A percentile compares a stretch with the other conserved stretches of the same genome.
Conservation (phyloP, 2,329 filamentous ascomycete species). For the Trematosphaeria pertusa region DNA sequence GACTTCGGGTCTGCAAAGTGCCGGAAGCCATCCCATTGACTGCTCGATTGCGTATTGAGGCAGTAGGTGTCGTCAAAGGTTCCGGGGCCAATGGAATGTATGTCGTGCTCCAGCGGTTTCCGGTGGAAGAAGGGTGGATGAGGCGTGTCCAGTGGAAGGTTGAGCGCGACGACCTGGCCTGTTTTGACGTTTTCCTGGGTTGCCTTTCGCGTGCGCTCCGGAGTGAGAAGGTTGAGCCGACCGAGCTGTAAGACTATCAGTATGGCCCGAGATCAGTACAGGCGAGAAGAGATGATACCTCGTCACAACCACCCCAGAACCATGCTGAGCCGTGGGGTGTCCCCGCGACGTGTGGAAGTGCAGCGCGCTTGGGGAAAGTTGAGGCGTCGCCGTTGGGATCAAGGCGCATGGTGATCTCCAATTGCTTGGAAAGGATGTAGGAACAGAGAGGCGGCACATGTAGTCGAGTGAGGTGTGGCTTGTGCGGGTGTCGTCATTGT, state of each 20-base stretch:
- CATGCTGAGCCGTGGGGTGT: conserved; percentile 30
- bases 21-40: conserved; percentile 47
- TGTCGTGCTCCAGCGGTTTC: conserved; percentile 56
- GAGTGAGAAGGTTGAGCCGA: conserved; percentile 66
- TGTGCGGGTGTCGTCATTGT: too few species aligned
- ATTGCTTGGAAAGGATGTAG: neutral
- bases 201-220: conserved; percentile 59
- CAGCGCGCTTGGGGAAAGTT: conserved; percentile 27
- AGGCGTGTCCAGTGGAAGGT: conserved; percentile 65
- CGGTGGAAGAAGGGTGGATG: conserved; percentile 63
- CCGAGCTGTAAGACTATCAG: conserved; percentile 56
- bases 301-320: conserved; percentile 34
- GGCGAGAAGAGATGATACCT: conserved; percentile 1
- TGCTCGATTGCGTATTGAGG: conserved; percentile 43
- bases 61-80: conserved; percentile 30
- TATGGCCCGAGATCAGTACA: conserved; percentile 53
- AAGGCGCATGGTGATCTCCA: conserved; percentile 24
- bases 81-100: conserved; percentile 22
- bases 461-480: too few species aligned
- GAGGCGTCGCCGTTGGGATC: conserved; percentile 25
- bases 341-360: conserved; percentile 27
- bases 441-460: too few species aligned
- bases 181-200: conserved; percentile 59
- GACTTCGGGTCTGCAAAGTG: conserved; percentile 41
- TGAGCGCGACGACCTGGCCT: conserved; percentile 62